Conservation (phyloP, 768 basidiomycete genomes). For the Leccinum barrowsii region DNA sequence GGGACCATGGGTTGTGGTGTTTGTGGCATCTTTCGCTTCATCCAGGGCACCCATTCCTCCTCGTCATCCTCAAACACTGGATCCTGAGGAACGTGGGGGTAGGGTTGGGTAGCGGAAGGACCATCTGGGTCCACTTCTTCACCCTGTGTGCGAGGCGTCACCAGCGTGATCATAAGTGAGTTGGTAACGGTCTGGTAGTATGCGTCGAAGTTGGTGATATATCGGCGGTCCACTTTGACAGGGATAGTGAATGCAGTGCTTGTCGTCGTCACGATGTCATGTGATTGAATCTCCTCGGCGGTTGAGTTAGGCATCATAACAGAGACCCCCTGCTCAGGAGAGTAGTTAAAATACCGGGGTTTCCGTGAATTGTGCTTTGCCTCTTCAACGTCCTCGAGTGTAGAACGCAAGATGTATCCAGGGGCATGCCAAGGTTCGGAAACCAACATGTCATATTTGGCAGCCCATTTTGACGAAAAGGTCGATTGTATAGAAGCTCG, state of each 20-base stretch:
- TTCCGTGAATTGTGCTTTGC: neutral
- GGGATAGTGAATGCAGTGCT: neutral
- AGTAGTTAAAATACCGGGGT: neutral
- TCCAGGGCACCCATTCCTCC: slow-evolving; percentile 11
- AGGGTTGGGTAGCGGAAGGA: neutral
- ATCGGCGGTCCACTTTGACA: neutral
- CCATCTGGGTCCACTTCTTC: neutral
- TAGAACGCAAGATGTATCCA: neutral
- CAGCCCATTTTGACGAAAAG: neutral
- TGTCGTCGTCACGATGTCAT: neutral
- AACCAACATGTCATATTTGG: neutral
- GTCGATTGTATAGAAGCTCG: neutral
- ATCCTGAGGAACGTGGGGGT: neutral
- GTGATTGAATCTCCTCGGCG: neutral
- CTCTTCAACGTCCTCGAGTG: neutral
- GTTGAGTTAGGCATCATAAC: neutral
- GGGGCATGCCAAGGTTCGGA: neutral
- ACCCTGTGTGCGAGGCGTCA: neutral
- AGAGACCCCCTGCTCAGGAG: neutral
- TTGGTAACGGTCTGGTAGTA: slow-evolving; percentile 1
- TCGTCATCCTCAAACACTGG: slow-evolving; percentile 1
- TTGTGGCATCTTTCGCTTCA: neutral
- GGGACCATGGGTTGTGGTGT: neutral
- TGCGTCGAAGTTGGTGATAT: neutral
- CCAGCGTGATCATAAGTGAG: neutral